Evolutionary conservation across 2,329 filamentous ascomycete species (phyloP).

Genomic region (Penicillium sp.): DNA sequence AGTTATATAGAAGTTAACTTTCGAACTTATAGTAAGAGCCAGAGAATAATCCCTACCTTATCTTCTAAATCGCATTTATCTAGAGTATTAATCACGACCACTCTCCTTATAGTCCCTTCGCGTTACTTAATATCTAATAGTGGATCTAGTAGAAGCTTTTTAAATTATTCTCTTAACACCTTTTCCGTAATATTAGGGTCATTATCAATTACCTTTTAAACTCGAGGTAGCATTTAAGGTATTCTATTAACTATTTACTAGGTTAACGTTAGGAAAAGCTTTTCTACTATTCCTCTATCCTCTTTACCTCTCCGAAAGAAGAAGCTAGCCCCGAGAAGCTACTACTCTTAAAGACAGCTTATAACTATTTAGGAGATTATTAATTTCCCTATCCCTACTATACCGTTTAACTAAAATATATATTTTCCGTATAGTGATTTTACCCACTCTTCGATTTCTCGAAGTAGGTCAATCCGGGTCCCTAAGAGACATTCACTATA

Average conservation of each 20-base stretch:
- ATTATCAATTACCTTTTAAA: constrained; percentile 21
- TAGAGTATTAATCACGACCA: constrained; percentile 27
- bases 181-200: constrained; percentile 26
- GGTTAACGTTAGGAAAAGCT: constrained; percentile 16
- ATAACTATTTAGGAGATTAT: not conserved
- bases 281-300: not conserved
- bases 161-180: constrained; percentile 26
- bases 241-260: constrained; percentile 29
- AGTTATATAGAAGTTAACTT: constrained; percentile 13
- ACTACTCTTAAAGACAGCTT: not conserved
- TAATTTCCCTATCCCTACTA: not conserved
- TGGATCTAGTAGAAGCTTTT: constrained; percentile 26
- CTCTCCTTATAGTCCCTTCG: constrained; percentile 1
- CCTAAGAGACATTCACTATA: not conserved
- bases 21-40: constrained; percentile 17
- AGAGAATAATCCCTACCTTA: constrained; percentile 21
- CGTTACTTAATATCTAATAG: constrained; percentile 11
- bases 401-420: too few relatives aligned
- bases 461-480: not conserved
- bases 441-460: not conserved
- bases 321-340: not conserved
- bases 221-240: constrained; percentile 25
- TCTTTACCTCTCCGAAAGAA: not conserved
- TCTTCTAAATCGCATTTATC: constrained; percentile 27
- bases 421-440: too few relatives aligned